These are phyloP conservation scores for Stellera chamaejasme DNA, from an alignment of 345 rosid species.

Conservation along the genomic window DNA sequence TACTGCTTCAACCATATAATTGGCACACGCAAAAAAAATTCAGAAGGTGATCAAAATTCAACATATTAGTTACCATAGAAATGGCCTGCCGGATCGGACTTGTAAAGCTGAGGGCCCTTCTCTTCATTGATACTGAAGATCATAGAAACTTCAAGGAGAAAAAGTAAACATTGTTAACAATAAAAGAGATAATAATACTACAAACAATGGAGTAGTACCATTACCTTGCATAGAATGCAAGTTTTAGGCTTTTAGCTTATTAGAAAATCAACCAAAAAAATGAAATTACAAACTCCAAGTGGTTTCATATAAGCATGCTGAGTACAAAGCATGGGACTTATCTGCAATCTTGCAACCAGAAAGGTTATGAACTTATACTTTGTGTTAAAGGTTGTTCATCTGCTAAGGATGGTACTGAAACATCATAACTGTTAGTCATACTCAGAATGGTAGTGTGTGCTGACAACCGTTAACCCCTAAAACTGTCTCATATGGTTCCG, in stretches of 20 bases:
- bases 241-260: too few species aligned
- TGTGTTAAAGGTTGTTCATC: not conserved
- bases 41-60: not conserved
- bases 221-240: too few species aligned
- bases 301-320: constrained; percentile 99
- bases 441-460: too few species aligned
- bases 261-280: not conserved
- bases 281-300: constrained; percentile 84
- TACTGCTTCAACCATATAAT: constrained; percentile 1
- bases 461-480: too few species aligned
- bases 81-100: constrained; percentile 99
- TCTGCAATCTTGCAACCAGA: constrained; percentile 75
- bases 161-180: too few species aligned
- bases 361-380: constrained; percentile 2
- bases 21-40: constrained; percentile 3
- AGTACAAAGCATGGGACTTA: constrained; percentile 89
- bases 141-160: constrained; percentile 65
- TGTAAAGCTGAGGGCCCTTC: constrained; percentile 81
- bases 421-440: not conserved
- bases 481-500: too few species aligned
- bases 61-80: constrained; percentile 46
- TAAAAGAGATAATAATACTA: too few species aligned
- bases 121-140: constrained; percentile 95
- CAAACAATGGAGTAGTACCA: too few species aligned
- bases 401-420: not conserved